Conservation (phyloP, 2,329 filamentous ascomycete species). For the Neofusicoccum ribis region DNA sequence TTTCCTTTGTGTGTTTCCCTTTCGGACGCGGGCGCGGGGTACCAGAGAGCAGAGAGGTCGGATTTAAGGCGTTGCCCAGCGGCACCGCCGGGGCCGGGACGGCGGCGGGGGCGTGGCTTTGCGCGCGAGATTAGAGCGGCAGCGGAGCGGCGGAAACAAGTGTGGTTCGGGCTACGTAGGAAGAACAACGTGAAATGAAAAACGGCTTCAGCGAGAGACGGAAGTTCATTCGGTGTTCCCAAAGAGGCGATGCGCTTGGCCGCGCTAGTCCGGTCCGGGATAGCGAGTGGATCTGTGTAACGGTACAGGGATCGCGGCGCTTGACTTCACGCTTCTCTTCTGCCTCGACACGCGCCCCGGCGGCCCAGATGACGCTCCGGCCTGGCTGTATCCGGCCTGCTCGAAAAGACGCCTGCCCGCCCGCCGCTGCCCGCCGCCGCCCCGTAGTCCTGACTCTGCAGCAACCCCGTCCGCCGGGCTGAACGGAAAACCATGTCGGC, state of each 20-base stretch:
- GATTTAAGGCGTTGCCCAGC: neutral
- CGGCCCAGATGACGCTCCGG: neutral
- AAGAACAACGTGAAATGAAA: conserved; percentile 18
- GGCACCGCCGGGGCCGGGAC: neutral
- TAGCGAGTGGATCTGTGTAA: conserved; percentile 5
- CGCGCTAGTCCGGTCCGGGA: neutral
- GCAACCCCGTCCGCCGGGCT: neutral
- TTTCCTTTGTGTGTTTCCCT: conserved; percentile 1
- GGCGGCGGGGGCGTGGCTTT: neutral
- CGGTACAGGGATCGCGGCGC: conserved; percentile 10
- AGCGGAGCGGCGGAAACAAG: neutral
- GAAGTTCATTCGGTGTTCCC: conserved; percentile 1
- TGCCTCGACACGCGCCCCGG: neutral
- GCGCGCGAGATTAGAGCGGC: neutral
- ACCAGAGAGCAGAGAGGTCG: neutral
- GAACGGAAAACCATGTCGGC: neutral
- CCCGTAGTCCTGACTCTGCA: neutral
- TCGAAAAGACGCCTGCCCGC: neutral
- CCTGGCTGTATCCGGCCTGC: conserved; percentile 3
- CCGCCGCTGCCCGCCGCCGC: neutral
- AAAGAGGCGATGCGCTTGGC: conserved; percentile 14
- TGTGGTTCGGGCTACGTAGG: conserved; percentile 9
- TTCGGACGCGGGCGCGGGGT: neutral
- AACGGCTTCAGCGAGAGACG: conserved; percentile 12
- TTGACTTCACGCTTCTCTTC: conserved; percentile 8